Base-by-base conservation (phyloP, 106 monocot genomes). In the Acorus calamus region DNA sequence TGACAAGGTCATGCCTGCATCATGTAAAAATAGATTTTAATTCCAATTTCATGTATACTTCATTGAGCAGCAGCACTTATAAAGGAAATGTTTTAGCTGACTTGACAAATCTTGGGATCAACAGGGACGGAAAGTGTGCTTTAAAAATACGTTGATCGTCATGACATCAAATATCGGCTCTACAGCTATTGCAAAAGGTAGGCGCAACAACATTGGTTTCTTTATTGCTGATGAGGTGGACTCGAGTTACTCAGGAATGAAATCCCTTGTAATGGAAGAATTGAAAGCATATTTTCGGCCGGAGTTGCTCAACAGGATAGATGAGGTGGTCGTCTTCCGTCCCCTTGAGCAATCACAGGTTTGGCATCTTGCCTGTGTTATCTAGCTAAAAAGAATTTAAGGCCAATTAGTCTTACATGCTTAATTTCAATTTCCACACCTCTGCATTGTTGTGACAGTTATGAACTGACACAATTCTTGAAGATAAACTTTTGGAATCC, bases 311-410 rank as follows among this genome's bases (percentile, higher is more conserved):
- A 73, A 73, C 46, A 59, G 73, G 50, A 9, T 73, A 5, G 73
- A 73, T 60, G 73, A 73, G 47, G 61, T 73, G 66, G 66, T 73
- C 10, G 73, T 73, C 3, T 73, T 73, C 73, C 42, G 73, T 52
- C 73, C 66, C 50, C 53, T 73, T n/a, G 66, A 65, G 4, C 66
- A 73, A 50, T 14, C 60, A 6, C 66, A 73, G 66, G 73, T 73
- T 14, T 66, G 60, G 66, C 66, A 73, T 9, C 66, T 73, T 53
- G 73, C 73, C 1, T 28, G 28, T 28, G 28, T 28, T 28, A 28
- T n/a, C n/a, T n/a, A n/a, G n/a, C 28, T 28, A 28, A 28, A 28
- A 28, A 28, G 28, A 28, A 28, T 28, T 28, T 28, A 28, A 28
- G 28, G 28, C 28, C 28, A 28, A 28, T 28, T 28, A 28, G 28